Conservation (phyloP, 441 rosid species). For the Macaranga tanarius region DNA sequence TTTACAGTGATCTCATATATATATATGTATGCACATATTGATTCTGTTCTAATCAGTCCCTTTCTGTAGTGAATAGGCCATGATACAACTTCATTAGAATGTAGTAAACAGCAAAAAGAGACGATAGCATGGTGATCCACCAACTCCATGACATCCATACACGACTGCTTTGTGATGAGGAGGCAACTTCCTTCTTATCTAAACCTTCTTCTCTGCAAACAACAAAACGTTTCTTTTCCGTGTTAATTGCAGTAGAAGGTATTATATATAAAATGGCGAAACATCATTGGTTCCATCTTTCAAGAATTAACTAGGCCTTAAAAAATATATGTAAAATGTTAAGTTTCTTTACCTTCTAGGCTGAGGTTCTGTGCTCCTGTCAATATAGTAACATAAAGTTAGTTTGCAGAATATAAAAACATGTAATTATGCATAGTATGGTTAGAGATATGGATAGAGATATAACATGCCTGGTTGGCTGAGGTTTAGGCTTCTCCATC, state of each 20-base stretch:
- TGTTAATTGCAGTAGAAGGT: too few relatives aligned
- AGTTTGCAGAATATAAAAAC: background rate
- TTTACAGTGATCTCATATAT: background rate
- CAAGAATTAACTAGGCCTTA: background rate
- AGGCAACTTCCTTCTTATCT: background rate
- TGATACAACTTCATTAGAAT: slow-evolving; percentile 37
- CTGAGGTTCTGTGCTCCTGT: background rate
- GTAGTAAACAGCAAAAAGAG: slow-evolving; percentile 36
- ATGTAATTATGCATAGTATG: background rate
- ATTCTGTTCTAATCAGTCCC: background rate
- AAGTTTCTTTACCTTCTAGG: background rate
- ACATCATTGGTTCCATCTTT: background rate
- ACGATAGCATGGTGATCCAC: slow-evolving; percentile 29
- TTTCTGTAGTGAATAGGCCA: background rate
- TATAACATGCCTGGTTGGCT: slow-evolving; percentile 20
- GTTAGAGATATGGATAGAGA: slow-evolving; percentile 5
- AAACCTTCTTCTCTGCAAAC: slow-evolving; percentile 25
- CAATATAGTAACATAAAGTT: background rate
- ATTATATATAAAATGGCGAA: too few relatives aligned
- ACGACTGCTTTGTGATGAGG: background rate
- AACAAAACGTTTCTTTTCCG: background rate
- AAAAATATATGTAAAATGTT: background rate
- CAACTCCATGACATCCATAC: slow-evolving; percentile 11
- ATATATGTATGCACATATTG: background rate
- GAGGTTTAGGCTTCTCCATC: background rate